phyloP scores from a whole-genome alignment of 2,329 filamentous ascomycete genomes.

The Aureobasidium sp. region DNA sequence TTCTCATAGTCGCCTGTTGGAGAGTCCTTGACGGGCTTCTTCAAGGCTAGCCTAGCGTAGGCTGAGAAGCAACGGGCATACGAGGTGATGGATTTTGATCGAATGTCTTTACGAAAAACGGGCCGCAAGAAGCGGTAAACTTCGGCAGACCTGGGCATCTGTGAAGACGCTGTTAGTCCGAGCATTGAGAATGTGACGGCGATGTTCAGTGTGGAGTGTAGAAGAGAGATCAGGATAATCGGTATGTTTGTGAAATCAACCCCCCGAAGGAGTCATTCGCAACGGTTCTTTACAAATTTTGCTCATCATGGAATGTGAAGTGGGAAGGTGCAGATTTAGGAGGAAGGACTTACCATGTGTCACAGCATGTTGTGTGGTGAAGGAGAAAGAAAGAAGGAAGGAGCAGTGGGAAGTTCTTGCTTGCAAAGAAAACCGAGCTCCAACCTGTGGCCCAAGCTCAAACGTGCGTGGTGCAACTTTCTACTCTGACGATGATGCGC shows the following conservation, averaged over 20 bases:
- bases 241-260: constrained; percentile 41
- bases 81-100: constrained; percentile 29
- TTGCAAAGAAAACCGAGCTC: constrained; percentile 11
- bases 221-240: constrained; percentile 26
- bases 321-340: not conserved
- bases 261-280: constrained; percentile 53
- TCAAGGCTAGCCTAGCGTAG: constrained; percentile 1
- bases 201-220: constrained; percentile 14
- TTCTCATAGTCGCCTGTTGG: constrained; percentile 36
- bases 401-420: not conserved
- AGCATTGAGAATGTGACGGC: constrained; percentile 34
- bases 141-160: constrained; percentile 37
- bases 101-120: constrained; percentile 40
- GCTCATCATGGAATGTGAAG: constrained; percentile 18
- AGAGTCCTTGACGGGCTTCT: constrained; percentile 18
- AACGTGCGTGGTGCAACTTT: constrained; percentile 3
- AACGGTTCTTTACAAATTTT: constrained; percentile 51
- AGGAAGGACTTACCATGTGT: constrained; percentile 9
- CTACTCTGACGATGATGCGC: constrained; percentile 8
- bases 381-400: not conserved
- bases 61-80: constrained; percentile 46
- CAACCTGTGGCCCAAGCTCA: constrained; percentile 17
- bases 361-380: constrained; percentile 5
- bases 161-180: constrained; percentile 17
- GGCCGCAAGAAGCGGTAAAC: constrained; percentile 49